Conservation (phyloP, 225 moss, liverwort and hornwort genomes). For the Rhytidiadelphus loreus region DNA sequence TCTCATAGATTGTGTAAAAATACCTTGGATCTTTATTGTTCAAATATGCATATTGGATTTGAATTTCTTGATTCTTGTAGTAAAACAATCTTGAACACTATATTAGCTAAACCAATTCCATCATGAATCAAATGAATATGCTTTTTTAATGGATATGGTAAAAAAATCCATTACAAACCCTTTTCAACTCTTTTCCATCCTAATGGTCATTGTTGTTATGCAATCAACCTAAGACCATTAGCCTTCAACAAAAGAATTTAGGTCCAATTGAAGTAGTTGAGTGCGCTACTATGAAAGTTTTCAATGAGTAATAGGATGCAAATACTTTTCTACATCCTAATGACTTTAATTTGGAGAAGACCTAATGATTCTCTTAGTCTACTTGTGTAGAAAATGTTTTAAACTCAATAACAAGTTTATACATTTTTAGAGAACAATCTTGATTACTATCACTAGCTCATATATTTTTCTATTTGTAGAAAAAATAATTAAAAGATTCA, state of each 20-base stretch:
- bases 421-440: not conserved
- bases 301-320: accelerated
- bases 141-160: not conserved
- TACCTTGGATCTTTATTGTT: not conserved
- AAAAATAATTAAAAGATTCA: not conserved
- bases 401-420: too few species aligned
- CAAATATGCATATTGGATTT: not conserved
- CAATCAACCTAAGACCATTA: not conserved
- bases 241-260: not conserved
- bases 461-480: not conserved
- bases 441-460: not conserved
- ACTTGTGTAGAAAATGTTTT: accelerated
- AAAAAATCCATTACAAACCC: not conserved
- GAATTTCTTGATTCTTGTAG: not conserved
- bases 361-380: not conserved
- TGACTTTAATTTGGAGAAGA: not conserved
- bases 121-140: not conserved
- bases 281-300: not conserved
- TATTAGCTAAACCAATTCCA: not conserved
- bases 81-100: not conserved
- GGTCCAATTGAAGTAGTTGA: not conserved
- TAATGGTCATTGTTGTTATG: accelerated
- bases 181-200: not conserved
- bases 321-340: not conserved
- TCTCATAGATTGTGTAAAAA: not conserved